Evolutionary conservation across 768 basidiomycete genomes (phyloP).

Genomic region (Pleurotus eryngii): DNA sequence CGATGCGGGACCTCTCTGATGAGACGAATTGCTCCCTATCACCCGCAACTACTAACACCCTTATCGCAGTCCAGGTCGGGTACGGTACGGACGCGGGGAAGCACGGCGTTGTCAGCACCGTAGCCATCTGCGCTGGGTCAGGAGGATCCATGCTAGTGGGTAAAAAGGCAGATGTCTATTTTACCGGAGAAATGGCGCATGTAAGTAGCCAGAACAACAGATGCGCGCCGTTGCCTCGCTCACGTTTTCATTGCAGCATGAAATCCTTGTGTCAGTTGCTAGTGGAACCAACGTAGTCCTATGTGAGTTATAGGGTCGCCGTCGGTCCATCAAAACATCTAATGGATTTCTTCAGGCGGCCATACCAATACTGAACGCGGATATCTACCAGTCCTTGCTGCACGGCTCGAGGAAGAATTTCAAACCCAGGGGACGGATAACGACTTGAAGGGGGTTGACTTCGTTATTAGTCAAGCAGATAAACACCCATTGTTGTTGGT

Average conservation of each 20-base stretch:
- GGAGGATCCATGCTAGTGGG: slow-evolving; percentile 76
- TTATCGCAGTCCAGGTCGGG: slow-evolving; percentile 61
- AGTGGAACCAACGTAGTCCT: slow-evolving; percentile 77
- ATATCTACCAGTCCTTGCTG: slow-evolving; percentile 74
- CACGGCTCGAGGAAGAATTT: slow-evolving; percentile 56
- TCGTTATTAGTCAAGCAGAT: slow-evolving; percentile 73
- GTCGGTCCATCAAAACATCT: not conserved
- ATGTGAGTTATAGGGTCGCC: slow-evolving; percentile 47
- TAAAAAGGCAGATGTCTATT: slow-evolving; percentile 77
- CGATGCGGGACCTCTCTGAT: not conserved
- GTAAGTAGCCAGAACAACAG: slow-evolving; percentile 37
- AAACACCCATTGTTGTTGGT: slow-evolving; percentile 71
- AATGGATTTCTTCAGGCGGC: slow-evolving; percentile 49
- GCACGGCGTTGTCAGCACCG: slow-evolving; percentile 40
- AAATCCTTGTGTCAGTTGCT: slow-evolving; percentile 79
- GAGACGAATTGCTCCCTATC: too few relatives aligned
- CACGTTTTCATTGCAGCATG: slow-evolving; percentile 54
- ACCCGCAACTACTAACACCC: not conserved
- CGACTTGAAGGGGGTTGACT: slow-evolving; percentile 44
- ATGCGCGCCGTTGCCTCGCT: slow-evolving; percentile 6
- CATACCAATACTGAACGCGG: slow-evolving; percentile 96
- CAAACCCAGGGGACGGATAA: slow-evolving; percentile 26
- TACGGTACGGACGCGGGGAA: slow-evolving; percentile 34
- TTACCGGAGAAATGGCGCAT: slow-evolving; percentile 93
- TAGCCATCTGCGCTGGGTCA: slow-evolving; percentile 91